Base-by-base conservation (phyloP, 2,329 filamentous ascomycete species). In the Fonsecaea monophora region DNA sequence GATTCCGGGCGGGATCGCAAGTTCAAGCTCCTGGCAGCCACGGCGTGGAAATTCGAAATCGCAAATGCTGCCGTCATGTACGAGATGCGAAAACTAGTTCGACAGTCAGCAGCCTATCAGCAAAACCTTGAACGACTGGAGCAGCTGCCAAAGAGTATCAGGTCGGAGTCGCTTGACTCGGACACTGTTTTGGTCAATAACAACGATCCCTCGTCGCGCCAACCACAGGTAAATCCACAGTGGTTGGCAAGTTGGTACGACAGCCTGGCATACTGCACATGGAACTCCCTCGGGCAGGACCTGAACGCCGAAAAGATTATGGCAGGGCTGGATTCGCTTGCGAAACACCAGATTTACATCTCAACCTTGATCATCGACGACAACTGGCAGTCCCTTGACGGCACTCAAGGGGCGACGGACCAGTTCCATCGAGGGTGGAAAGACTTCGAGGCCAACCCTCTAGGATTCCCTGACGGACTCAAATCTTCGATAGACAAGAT, bases 291-390 rank as follows among this genome's bases (percentile, higher is more conserved):
- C 0, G 95, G 95, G 0, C 92, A 96, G 73, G 82, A 89, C 53
- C 82, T 99, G 38, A 95, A 89, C 0, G 91, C 94, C 67, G 83
- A 92, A 21, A 96, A 92, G 73, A 86, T 99, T 13, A 82, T 93
- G 12, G 78, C 87, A 48, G 92, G 94, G 1, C 82, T 98, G 0
- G 87, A 92, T 65, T 84, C 85, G 1, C 81, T 99, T 10, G 85
- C 89, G 4, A 82, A 87, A 35, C 85, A 91, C 64, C 86, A 89
- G 0, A 92, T 99, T 74, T 88, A 90, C 50, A 85, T 98, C 54
- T 89, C 88, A 0, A 96, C 89, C 74, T 83, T 99, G 1, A 97
- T 98, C 68, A 96, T 99, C 69, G 95, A 99, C 73, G 95, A 99
- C 75, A 96, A 96, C 73, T 99, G 95, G 95, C 94, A 97, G 78